phyloP scores from a whole-genome alignment of 768 basidiomycete genomes.

The Cystobasidium ongulense region DNA sequence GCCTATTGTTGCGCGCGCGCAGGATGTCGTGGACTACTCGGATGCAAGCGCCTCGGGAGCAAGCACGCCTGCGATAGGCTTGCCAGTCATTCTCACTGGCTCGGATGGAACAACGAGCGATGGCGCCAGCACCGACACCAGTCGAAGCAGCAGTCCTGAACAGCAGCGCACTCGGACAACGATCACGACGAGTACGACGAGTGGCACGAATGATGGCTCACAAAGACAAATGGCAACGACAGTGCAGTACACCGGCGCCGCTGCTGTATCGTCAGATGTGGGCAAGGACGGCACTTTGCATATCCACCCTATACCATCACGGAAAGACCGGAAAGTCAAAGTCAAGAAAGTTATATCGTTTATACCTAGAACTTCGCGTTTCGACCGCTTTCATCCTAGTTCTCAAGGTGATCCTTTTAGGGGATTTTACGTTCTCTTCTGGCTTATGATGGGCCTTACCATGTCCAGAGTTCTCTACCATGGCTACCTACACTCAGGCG shows the following conservation, averaged over 20 bases:
- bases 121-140: background rate
- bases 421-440: constrained; percentile 92
- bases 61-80: background rate
- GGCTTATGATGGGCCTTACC: constrained; percentile 65
- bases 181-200: constrained; percentile 17
- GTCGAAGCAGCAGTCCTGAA: background rate
- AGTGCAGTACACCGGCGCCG: constrained; percentile 8
- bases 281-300: constrained; percentile 27
- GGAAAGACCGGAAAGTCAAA: constrained; percentile 28
- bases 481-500: constrained; percentile 63
- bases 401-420: constrained; percentile 35
- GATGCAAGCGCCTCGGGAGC: background rate
- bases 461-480: constrained; percentile 58
- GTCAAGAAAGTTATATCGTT: constrained; percentile 32
- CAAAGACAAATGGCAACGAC: constrained; percentile 24
- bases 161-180: constrained; percentile 1
- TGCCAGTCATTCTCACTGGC: background rate
- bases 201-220: background rate
- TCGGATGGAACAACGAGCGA: background rate
- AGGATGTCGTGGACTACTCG: background rate
- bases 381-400: constrained; percentile 33
- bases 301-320: constrained; percentile 11
- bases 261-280: background rate
- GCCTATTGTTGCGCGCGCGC: background rate
- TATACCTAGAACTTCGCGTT: constrained; percentile 21